Evolutionary conservation across 2,329 filamentous ascomycete species (phyloP), one percentile per base, ranked within the genome.

Genomic region (Torrubiella hemipterigena): DNA sequence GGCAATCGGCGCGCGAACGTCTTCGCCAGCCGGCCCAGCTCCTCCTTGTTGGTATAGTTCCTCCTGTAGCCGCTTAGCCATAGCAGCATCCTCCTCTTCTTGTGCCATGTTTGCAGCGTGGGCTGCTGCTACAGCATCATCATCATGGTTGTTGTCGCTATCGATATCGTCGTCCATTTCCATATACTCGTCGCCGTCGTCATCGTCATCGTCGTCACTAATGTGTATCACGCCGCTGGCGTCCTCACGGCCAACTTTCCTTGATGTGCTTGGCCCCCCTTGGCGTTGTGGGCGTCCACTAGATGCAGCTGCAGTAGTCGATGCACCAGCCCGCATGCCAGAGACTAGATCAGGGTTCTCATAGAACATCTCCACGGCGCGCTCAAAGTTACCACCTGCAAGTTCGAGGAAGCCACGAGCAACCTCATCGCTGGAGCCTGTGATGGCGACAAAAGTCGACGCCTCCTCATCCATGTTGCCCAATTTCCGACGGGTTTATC

Each of bases 31-130:
- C 37, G 59, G 60, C 16, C 52, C 54, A 7, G 53, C 59, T 23
- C 51, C 48, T 7, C 47, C 56, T 21, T 46, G 69, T 31, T 71
- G 69, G 46, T 95, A 96, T 49, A 94, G 70, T 55, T 98, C 86
- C 48, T 98, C 82, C 53, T 98, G 91, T 37, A 98, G 56, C 35
- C 83, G 74, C 52, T 87, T 75, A 6, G 91, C 91, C 77, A 96
- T 89, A 26, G 83, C 87, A 31, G 85, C 87, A 48, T 98, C 91
- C 47, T 94, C 86, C 40, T 95, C 87, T 42, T 81, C 73, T 32
- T 76, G 64, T 12, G 69, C 73, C 23, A 66, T 56, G 2, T 50
- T 49, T 4, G 50, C 56, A 1, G 54, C 59, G 15, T 55, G 52
- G 17, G 55, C 55, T 5, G 51, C 54, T 4, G 58, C 57, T 13